Base-by-base conservation (phyloP, 2,329 filamentous ascomycete genomes). In the Lachnellula cervina region DNA sequence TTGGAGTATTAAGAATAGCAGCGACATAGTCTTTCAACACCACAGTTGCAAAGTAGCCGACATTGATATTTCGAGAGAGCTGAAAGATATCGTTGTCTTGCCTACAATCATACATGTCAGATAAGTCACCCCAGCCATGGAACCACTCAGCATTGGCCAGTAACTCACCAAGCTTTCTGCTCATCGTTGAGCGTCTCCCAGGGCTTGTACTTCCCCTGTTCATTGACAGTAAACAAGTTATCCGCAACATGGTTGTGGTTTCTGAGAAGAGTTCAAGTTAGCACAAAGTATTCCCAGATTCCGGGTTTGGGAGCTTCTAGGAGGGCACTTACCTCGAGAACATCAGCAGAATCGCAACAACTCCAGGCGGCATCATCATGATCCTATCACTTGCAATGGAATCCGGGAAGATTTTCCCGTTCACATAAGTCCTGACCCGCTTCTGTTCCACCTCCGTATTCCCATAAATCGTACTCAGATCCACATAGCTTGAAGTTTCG, bases 71-170 rank as follows among this genome's bases (percentile, higher is more conserved):
- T 43, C 75, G 69, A 14, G 70, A 63, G 13, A 76, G 61, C 57
- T 78, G 76, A 63, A 78, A 78, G 55, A 77, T 70, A 52, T 78
- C 75, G 49, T 77, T 72, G 64, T 75, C 75, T 71, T 77, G 74
- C 70, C 73, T 75, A 46, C 52, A 47, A 55, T 23, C 17, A 14
- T 17, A 16, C 13, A 35, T 47, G 32, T 54, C 21, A 49, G 38
- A 46, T n/a, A 28, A 45, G 21, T 16, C 3, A 19, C 25, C 11
- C 19, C 14, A 23, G 28, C 28, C 13, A 19, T 32, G 9, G 3
- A 13, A 32, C 28, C 9, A 32, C 28, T 32, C 9, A 3, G 9
- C 19, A 21, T 21, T 23, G 16, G 16, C 7, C 37, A 35, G 11
- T 34, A 1, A 61, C 70, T 68, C 60, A 75, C 74, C 67, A 72